Conservation (phyloP, 2,329 filamentous ascomycete genomes). For the Xylogone sp. region DNA sequence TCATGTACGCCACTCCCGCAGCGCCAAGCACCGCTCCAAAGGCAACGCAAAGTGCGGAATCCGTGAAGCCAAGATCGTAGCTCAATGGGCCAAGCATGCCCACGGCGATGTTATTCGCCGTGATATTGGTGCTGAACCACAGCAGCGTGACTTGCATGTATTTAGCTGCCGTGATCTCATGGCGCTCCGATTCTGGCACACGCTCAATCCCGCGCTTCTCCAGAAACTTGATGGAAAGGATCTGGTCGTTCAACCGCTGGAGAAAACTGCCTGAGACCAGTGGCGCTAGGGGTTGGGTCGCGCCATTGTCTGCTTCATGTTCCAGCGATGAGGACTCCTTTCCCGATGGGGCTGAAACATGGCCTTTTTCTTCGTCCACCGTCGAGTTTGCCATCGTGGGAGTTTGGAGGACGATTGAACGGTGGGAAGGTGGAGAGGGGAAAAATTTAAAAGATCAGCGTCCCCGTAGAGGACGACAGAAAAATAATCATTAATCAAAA, state of each 20-base stretch:
- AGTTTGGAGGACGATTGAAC: neutral
- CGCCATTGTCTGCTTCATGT: neutral
- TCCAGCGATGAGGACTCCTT: neutral
- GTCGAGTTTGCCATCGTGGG: neutral
- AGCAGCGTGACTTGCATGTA: conserved; percentile 23
- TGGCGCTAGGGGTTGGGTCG: neutral
- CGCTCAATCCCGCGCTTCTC: neutral
- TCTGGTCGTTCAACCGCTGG: neutral
- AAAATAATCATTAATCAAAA: neutral
- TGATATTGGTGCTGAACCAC: conserved; percentile 59
- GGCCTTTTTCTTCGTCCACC: neutral
- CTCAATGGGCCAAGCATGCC: conserved; percentile 57
- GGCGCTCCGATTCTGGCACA: neutral
- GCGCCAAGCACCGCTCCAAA: conserved; percentile 27
- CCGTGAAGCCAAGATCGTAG: conserved; percentile 52
- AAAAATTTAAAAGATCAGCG: neutral
- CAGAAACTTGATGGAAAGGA: neutral
- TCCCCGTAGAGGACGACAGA: neutral
- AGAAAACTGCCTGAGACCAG: neutral
- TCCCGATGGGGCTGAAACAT: neutral
- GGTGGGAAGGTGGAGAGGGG: neutral
- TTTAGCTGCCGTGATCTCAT: neutral
- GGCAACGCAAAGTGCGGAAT: conserved; percentile 49
- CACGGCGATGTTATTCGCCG: conserved; percentile 57
- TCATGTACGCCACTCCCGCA: neutral